These are phyloP conservation scores for Pyracantha coccinea DNA, from an alignment of 331 rosid species.

Conservation along the genomic window DNA sequence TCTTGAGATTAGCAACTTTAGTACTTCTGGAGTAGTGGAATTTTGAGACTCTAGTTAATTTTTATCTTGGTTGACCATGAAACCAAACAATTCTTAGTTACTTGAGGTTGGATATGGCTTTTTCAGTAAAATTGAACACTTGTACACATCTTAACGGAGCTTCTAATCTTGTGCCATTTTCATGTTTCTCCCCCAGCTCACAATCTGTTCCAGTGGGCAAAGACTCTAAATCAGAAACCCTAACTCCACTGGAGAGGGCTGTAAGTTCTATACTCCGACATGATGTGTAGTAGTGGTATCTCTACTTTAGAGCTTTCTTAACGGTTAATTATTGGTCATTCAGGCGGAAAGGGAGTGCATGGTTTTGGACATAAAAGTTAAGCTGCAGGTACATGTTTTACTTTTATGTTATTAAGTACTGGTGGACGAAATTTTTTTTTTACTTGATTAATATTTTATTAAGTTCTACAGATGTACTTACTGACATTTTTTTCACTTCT, in stretches of 20 bases:
- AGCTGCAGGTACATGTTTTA: constrained; percentile 69
- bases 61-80: no score
- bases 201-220: constrained; percentile 51
- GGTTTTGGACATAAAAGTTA: constrained; percentile 97
- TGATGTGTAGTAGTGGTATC: constrained; percentile 4
- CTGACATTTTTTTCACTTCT: neutral
- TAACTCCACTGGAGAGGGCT: constrained; percentile 91
- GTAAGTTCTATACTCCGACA: constrained; percentile 42
- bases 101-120: neutral
- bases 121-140: constrained; percentile 9
- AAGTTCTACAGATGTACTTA: neutral
- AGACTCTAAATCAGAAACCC: constrained; percentile 64
- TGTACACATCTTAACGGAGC: constrained; percentile 8
- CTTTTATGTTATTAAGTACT: neutral
- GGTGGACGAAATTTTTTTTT: neutral
- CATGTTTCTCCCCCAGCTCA: constrained; percentile 26
- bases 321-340: constrained; percentile 11
- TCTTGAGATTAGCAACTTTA: no score
- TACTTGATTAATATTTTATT: neutral
- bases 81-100: no score
- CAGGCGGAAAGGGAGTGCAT: constrained; percentile 98
- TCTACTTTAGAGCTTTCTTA: constrained; percentile 2
- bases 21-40: no score
- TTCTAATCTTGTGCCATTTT: constrained; percentile 12
- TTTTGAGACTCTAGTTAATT: no score